These are phyloP conservation scores for Fusarium mexicanum DNA, from an alignment of 2,329 filamentous ascomycete genomes.

Conservation along the genomic window DNA sequence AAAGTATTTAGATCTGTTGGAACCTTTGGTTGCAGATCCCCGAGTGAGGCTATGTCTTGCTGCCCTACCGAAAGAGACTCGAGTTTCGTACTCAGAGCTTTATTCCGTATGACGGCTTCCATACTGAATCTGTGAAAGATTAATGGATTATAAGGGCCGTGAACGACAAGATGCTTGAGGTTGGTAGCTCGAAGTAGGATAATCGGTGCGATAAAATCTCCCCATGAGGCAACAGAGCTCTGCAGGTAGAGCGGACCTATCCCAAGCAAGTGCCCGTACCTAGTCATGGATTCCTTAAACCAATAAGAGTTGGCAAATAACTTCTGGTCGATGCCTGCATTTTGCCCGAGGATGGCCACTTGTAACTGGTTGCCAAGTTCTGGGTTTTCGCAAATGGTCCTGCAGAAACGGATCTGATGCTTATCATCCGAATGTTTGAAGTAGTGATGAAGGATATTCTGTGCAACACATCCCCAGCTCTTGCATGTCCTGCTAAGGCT, in stretches of 20 bases:
- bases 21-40: not conserved
- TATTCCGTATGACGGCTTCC: not conserved
- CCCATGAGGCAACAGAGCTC: not conserved
- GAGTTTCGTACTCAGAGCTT: not conserved
- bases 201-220: not conserved
- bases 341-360: not conserved
- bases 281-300: not conserved
- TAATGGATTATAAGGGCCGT: rapidly evolving
- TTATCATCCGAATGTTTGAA: not conserved
- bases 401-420: not conserved
- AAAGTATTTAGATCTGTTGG: not conserved
- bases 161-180: not conserved
- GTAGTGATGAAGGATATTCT: constrained; percentile 12
- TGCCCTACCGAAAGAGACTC: not conserved
- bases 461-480: not conserved
- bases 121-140: not conserved
- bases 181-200: not conserved
- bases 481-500: not conserved
- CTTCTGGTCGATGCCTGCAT: too few relatives aligned
- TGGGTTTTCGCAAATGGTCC: not conserved
- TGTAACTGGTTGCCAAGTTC: not conserved
- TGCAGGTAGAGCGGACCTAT: not conserved
- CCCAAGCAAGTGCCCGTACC: not conserved
- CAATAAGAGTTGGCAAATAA: not conserved
- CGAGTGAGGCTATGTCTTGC: not conserved